Conservation (phyloP, 176 grass and related monocot genomes). For the Bromus sterilis region DNA sequence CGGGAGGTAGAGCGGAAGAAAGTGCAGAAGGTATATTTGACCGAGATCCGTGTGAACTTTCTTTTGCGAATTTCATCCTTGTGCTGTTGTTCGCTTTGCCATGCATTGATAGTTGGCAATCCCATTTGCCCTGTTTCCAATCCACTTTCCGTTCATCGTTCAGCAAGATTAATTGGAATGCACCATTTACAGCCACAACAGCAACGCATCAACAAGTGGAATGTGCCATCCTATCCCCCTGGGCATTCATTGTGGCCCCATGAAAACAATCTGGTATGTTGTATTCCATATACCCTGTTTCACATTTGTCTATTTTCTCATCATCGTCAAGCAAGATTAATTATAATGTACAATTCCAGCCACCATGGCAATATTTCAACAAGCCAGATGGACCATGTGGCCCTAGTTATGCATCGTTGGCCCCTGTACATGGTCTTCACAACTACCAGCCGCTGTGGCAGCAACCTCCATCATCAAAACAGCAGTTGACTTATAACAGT, state of each 20-base stretch:
- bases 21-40: conserved; percentile 49
- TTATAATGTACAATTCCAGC: background rate
- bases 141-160: background rate
- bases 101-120: background rate
- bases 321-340: background rate
- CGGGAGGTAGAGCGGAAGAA: conserved; percentile 30
- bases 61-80: background rate
- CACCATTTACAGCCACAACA: background rate
- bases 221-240: background rate
- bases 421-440: background rate
- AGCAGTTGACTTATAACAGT: background rate
- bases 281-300: background rate
- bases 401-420: background rate
- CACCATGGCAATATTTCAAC: background rate
- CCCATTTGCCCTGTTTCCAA: background rate
- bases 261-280: background rate
- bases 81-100: background rate
- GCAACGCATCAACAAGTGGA: background rate
- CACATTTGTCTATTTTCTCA: background rate
- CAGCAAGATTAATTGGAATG: background rate
- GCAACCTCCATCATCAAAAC: background rate
- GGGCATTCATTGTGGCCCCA: background rate
- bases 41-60: background rate
- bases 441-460: background rate
- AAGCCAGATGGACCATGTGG: background rate